phyloP scores from a whole-genome alignment of 2,329 filamentous ascomycete genomes.

The Dactylellina sp. region DNA sequence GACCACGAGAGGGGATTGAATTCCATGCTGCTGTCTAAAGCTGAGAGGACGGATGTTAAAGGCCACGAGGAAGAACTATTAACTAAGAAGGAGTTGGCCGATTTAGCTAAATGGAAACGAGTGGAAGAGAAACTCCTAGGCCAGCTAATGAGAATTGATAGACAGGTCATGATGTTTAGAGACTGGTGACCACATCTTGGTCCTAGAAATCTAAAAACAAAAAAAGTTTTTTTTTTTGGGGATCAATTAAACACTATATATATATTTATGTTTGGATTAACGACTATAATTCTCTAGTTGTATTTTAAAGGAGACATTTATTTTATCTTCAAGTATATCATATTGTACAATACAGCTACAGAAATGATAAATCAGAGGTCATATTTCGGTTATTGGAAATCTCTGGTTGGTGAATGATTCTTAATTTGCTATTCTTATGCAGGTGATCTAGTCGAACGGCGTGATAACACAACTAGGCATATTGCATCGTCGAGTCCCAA shows the following conservation, averaged over 20 bases:
- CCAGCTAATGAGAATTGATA: conserved; percentile 84
- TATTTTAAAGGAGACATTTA: too few species aligned
- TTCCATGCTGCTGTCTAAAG: conserved; percentile 79
- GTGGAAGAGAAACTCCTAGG: conserved; percentile 78
- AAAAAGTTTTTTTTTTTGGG: neutral
- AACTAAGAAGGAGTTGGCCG: conserved; percentile 77
- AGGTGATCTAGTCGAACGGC: too few species aligned
- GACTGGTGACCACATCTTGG: conserved; percentile 72
- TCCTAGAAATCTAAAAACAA: neutral
- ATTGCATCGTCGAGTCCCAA: too few species aligned
- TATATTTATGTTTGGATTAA: too few species aligned
- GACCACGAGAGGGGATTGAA: conserved; percentile 79
- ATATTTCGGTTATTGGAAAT: conserved; percentile 17
- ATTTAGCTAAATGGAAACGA: conserved; percentile 73
- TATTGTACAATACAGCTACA: too few species aligned
- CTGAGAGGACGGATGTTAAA: conserved; percentile 85
- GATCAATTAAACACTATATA: neutral
- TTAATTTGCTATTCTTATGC: too few species aligned
- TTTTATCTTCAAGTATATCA: too few species aligned
- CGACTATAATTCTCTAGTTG: too few species aligned
- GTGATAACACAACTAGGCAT: too few species aligned
- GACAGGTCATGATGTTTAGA: conserved; percentile 82
- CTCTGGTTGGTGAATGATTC: too few species aligned
- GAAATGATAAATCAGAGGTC: too few species aligned
- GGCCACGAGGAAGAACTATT: conserved; percentile 85